phyloP scores from a whole-genome alignment of 495 filamentous ascomycete genomes.

The Glarea lozoyensis region DNA sequence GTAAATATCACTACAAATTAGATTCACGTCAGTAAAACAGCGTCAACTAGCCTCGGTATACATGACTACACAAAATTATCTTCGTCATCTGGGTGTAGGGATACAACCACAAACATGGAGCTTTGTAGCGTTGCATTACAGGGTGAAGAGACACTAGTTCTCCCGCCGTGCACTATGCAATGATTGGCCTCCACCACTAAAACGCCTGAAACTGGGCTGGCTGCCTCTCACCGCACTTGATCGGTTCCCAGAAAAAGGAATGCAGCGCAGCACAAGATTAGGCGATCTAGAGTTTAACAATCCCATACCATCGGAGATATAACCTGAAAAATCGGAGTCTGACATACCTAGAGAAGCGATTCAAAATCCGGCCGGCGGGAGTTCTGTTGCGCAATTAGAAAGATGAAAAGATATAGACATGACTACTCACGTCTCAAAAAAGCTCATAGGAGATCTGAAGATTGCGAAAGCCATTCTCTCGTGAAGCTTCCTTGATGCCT shows the following conservation, averaged over 20 bases:
- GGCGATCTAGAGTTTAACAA: not conserved
- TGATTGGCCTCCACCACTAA: too few relatives aligned
- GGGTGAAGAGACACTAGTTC: not conserved
- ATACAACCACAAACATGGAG: too few relatives aligned
- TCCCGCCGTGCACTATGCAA: slow-evolving; percentile 2
- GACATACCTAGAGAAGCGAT: slow-evolving; percentile 83
- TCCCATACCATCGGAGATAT: not conserved
- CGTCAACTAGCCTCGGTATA: slow-evolving; percentile 8
- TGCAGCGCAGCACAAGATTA: not conserved
- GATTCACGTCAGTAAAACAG: slow-evolving; percentile 17
- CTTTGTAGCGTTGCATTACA: too few relatives aligned
- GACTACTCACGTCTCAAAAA: slow-evolving; percentile 69
- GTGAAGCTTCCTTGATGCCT: slow-evolving; percentile 87
- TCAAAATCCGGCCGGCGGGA: slow-evolving; percentile 92
- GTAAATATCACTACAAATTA: slow-evolving; percentile 70
- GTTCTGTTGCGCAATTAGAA: slow-evolving; percentile 35
- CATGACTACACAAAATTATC: slow-evolving; percentile 16
- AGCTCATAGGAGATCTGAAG: slow-evolving; percentile 96
- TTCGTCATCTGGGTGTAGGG: slow-evolving; percentile 7
- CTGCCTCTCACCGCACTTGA: slow-evolving; percentile 4
- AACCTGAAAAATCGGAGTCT: slow-evolving; percentile 3
- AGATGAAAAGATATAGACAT: not conserved
- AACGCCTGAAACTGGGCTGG: too few relatives aligned
- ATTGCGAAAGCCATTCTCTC: slow-evolving; percentile 98
- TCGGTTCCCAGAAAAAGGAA: not conserved